These are phyloP conservation scores for Dactylellina haptotyla DNA, from an alignment of 2,329 filamentous ascomycete species.

Conservation along the genomic window DNA sequence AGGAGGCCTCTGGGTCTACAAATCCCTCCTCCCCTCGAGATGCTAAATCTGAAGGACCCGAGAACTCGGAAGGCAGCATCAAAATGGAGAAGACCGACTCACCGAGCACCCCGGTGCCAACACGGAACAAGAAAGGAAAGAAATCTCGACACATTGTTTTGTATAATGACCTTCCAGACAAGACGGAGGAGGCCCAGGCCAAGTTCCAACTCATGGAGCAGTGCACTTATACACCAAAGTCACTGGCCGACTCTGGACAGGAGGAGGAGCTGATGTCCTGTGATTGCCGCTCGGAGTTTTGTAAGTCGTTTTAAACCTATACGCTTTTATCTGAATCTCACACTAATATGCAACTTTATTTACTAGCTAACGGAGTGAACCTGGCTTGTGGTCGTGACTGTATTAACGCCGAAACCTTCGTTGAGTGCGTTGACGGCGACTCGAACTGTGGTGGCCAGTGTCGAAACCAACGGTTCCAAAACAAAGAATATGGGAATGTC, in stretches of 20 bases:
- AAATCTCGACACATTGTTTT: conserved; percentile 61
- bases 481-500: conserved; percentile 86
- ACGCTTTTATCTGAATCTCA: conserved; percentile 59
- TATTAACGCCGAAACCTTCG: conserved; percentile 97
- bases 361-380: conserved; percentile 72
- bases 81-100: conserved; percentile 28
- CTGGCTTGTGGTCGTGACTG: conserved; percentile 94
- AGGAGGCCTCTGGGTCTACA: conserved; percentile 28
- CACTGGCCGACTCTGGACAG: conserved; percentile 89
- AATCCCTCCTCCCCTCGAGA: conserved; percentile 50
- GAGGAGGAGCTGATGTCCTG: conserved; percentile 79
- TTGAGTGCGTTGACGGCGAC: conserved; percentile 85
- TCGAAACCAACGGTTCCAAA: conserved; percentile 94
- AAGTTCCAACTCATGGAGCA: conserved; percentile 83
- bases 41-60: conserved; percentile 21
- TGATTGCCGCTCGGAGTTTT: conserved; percentile 93
- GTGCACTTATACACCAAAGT: conserved; percentile 91
- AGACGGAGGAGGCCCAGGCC: conserved; percentile 77
- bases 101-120: conserved; percentile 20
- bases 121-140: conserved; percentile 55
- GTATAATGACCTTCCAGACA: conserved; percentile 79
- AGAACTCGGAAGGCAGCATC: conserved; percentile 23
- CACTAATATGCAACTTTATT: conserved; percentile 9
- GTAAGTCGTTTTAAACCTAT: conserved; percentile 70
- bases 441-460: conserved; percentile 88